Evolutionary conservation across 1,284 basidiomycete genomes (phyloP).

Genomic region (Vanrija sp.): DNA sequence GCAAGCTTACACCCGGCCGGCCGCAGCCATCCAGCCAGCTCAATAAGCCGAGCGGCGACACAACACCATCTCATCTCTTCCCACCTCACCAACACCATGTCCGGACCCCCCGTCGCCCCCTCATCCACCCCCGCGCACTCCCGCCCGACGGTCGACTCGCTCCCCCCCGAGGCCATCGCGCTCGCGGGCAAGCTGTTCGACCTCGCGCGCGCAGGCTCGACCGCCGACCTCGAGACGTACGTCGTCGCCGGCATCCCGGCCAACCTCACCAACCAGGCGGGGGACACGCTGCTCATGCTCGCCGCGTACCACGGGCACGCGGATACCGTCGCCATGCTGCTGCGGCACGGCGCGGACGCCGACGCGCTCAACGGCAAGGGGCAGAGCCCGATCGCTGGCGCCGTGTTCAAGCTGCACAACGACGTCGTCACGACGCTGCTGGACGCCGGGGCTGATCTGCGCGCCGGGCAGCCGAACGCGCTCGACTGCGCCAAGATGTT

Average conservation of each 20-base stretch:
- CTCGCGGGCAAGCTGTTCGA: constrained; percentile 75
- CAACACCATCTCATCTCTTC: not conserved
- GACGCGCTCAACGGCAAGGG: constrained; percentile 70
- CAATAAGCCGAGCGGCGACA: no score
- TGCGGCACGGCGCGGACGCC: constrained; percentile 61
- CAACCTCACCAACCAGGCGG: constrained; percentile 73
- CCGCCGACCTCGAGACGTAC: constrained; percentile 56
- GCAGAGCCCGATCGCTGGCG: constrained; percentile 76
- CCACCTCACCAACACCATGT: not conserved
- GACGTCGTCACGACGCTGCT: constrained; percentile 62
- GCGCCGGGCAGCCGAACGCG: constrained; percentile 66
- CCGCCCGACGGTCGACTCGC: constrained; percentile 2
- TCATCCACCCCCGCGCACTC: not conserved
- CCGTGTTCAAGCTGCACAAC: constrained; percentile 68
- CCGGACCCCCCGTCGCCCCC: not conserved
- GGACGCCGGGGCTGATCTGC: constrained; percentile 64
- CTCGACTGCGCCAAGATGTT: constrained; percentile 57
- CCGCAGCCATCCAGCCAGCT: no score
- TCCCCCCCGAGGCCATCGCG: constrained; percentile 55
- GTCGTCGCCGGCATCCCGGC: constrained; percentile 68
- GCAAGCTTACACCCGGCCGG: no score
- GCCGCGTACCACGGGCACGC: constrained; percentile 72
- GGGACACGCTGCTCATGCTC: constrained; percentile 77
- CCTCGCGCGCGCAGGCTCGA: constrained; percentile 63
- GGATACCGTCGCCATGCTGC: constrained; percentile 56